These are phyloP conservation scores for Talaromyces sp. DNA, from an alignment of 2,329 filamentous ascomycete genomes.

Conservation along the genomic window DNA sequence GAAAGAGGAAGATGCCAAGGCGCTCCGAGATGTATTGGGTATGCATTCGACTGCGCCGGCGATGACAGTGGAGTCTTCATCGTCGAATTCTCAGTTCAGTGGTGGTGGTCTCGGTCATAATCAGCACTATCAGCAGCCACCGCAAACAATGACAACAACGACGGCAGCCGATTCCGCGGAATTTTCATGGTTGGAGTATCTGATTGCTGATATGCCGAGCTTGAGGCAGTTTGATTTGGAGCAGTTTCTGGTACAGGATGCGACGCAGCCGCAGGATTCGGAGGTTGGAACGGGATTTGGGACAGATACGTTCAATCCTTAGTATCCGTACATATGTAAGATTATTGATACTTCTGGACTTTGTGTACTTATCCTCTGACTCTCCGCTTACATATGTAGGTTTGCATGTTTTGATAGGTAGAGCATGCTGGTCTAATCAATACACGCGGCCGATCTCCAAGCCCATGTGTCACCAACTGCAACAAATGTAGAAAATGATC, in stretches of 20 bases:
- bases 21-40: conserved; percentile 38
- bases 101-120: background rate
- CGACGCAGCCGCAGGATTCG: conserved; percentile 20
- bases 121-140: background rate
- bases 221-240: conserved; percentile 44
- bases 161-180: conserved; percentile 30
- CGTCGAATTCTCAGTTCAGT: background rate
- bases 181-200: conserved; percentile 40
- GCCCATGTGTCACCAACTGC: background rate
- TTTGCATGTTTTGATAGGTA: background rate
- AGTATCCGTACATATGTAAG: background rate
- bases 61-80: conserved; percentile 5
- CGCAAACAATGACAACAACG: conserved; percentile 1
- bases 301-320: background rate
- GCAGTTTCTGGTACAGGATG: conserved; percentile 34
- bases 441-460: background rate
- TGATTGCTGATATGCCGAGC: conserved; percentile 43
- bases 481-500: background rate
- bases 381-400: no score
- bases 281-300: background rate
- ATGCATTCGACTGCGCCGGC: conserved; percentile 29
- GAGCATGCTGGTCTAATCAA: background rate
- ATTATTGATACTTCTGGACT: no score
- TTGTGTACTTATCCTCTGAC: background rate
- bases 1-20: conserved; percentile 42